Conservation (phyloP, 1,139 yeast species). For the Kodamaea fungicola region DNA sequence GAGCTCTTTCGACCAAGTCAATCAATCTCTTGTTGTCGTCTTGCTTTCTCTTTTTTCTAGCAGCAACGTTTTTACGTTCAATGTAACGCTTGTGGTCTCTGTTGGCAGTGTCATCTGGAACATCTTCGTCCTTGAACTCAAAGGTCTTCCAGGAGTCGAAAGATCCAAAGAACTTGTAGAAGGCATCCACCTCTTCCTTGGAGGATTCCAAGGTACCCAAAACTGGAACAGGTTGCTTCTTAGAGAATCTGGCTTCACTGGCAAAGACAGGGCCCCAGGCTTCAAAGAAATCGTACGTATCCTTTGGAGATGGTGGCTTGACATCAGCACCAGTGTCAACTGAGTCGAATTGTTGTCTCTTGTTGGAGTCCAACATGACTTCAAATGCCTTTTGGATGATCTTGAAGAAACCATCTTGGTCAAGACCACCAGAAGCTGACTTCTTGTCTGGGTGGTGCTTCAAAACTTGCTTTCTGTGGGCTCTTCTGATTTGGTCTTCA, state of each 20-base stretch:
- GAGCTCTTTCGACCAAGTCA: constrained; percentile 84
- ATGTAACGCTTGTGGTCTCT: constrained; percentile 99
- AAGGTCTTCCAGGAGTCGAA: constrained; percentile 98
- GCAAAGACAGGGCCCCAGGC: constrained; percentile 93
- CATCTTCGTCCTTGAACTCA: constrained; percentile 98
- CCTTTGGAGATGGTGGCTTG: constrained; percentile 66
- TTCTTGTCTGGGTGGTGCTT: constrained; percentile 98
- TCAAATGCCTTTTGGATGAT: constrained; percentile 96
- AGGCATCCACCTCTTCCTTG: constrained; percentile 82
- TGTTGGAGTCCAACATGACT: constrained; percentile 76
- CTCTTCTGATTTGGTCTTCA: constrained; percentile 90
- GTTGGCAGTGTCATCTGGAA: constrained; percentile 98
- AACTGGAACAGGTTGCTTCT: constrained; percentile 80
- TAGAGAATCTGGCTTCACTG: constrained; percentile 88
- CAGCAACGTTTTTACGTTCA: constrained; percentile 94
- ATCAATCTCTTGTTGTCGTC: constrained; percentile 92
- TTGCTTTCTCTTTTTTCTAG: constrained; percentile 96
- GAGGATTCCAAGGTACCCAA: constrained; percentile 69
- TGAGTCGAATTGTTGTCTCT: constrained; percentile 92
- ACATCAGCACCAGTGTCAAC: constrained; percentile 89
- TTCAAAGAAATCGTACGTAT: constrained; percentile 75
- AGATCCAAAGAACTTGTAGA: constrained; percentile 90
- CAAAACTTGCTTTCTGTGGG: constrained; percentile 94
- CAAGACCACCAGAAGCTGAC: constrained; percentile 79
- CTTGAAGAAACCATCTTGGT: constrained; percentile 96